Percentiles rank a stretch among this genome's conserved stretches.
Evolutionary conservation across 257 asterid genomes (phyloP).

Genomic region (Rhazya stricta): DNA sequence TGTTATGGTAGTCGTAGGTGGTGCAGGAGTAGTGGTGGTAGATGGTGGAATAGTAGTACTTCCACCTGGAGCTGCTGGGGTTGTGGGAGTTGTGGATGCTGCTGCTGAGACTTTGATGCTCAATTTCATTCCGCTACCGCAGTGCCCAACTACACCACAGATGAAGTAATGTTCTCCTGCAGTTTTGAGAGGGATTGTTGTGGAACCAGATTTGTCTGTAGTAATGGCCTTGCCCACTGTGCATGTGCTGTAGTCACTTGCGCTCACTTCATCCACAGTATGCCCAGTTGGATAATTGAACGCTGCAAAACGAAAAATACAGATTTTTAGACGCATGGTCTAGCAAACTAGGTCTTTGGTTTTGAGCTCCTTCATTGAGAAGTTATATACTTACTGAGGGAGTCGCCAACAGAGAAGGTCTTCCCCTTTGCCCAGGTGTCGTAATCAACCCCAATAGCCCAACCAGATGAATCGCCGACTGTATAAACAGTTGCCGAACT

Average conservation of each 20-base stretch:
- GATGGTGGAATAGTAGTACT: constrained; percentile 12
- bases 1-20: constrained; percentile 7
- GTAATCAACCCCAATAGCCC: constrained; percentile 62
- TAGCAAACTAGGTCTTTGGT: background rate
- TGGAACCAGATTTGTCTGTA: constrained; percentile 66
- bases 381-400: constrained; percentile 44
- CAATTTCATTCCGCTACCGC: constrained; percentile 35
- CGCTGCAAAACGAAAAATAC: constrained; percentile 30
- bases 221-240: constrained; percentile 48
- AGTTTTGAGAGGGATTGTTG: constrained; percentile 23
- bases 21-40: constrained; percentile 13
- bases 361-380: background rate
- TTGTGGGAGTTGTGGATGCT: background rate
- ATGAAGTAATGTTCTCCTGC: constrained; percentile 29
- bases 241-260: constrained; percentile 56
- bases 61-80: constrained; percentile 14
- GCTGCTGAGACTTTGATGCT: constrained; percentile 18
- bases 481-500: constrained; percentile 41
- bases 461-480: constrained; percentile 76
- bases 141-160: constrained; percentile 27
- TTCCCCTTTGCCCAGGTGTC: constrained; percentile 52
- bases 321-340: background rate
- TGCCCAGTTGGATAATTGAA: constrained; percentile 74
- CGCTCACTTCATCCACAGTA: constrained; percentile 66
- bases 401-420: constrained; percentile 60